Base-by-base conservation (phyloP, 2,329 filamentous ascomycete species). In the Xylariaceae sp. region DNA sequence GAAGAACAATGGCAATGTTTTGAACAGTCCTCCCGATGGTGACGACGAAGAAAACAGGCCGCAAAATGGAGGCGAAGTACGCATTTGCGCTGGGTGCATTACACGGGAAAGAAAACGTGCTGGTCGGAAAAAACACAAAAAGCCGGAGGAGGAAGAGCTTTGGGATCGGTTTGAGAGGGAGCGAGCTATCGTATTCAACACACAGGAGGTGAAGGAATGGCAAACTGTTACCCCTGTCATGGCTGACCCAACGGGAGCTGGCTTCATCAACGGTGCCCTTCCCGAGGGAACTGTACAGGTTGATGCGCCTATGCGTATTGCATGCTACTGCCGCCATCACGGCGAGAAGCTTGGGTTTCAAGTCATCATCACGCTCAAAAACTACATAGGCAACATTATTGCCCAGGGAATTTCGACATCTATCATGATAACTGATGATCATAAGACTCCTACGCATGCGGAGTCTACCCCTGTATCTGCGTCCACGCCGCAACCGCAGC, bases 351-450 rank as follows among this genome's bases (percentile, higher is more conserved):
- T 87, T 61, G 92, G 92, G 1, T 99, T 96, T 72, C 78, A 81
- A 59, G 91, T 97, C 64, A 95, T 99, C 59, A 95, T 97, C 71
- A 97, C 92, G 1, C 79, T 99, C 65, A 95, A 92, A 67, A 89
- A 96, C 70, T 83, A 83, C 66, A 75, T 83, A 59, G 88, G 86
- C 63, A 84, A 84, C 42, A 75, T 96, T 30, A 75, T 97, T 41
- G 88, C 90, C 6, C 92, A 99, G 71, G 84, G 85, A 49, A 86
- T 96, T 60, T 90, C 89, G 18, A 85, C 87, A 51, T 88, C 90
- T 0, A 95, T 97, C 60, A 92, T 96, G 81, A 96, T 97, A 59
- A 97, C 94, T 1, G 92, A 99, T 68, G 92, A 99, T 66, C 92
- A 97, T 75, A 97, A 97, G 74, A 96, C 90, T 7, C 63, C 36